Evolutionary conservation across 148 eudicot genomes (phyloP), one percentile per base, ranked within the genome.

Genomic region (Suaeda aralocaspica): DNA sequence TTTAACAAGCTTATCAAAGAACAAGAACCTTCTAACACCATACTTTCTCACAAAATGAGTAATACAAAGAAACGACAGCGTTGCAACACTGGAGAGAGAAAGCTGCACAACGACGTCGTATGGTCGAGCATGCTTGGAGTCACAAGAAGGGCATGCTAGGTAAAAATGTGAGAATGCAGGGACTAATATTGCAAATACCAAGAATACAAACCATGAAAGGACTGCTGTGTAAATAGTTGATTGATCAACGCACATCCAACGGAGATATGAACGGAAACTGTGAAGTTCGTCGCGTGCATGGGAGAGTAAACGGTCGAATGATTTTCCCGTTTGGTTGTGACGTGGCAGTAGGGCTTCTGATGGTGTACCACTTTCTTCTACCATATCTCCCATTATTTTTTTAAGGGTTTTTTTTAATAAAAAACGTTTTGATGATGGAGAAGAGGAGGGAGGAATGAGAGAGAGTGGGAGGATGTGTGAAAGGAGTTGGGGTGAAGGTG

Each of bases 161-260:
- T 82, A 72, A 76, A 91, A 95, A 65, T 95, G 91, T 9, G 96
- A 87, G 46, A 88, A 61, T 1, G 73, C 74, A 1, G 99, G 99
- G 24, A 95, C 83, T 19, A 74, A 33, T 41, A 95, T 69, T 0
- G 91, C 80, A 11, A 95, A 69, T 0, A 80, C 24, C 16, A 85
- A 5, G 78, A 91, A 91, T 0, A 91, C 79, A 51, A 45, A 57
- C 97, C 97, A 95, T 1, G 99, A 91, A 5, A 87, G 59, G 8
- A 59, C 59, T 1, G 85, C 18, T 22, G 85, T 79, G 68, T 65
- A 76, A 7, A 52, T 14, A 18, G 72, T 68, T 0, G 96, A 91
- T 65, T 95, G 99, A 57, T 95, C 99, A 2, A 91, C 97, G 70
- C 97, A 95, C 86, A 95, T 84, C 85, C 85, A 91, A 3, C 77